Conservation (phyloP, 2,329 filamentous ascomycete species). For the Nemania abortiva region DNA sequence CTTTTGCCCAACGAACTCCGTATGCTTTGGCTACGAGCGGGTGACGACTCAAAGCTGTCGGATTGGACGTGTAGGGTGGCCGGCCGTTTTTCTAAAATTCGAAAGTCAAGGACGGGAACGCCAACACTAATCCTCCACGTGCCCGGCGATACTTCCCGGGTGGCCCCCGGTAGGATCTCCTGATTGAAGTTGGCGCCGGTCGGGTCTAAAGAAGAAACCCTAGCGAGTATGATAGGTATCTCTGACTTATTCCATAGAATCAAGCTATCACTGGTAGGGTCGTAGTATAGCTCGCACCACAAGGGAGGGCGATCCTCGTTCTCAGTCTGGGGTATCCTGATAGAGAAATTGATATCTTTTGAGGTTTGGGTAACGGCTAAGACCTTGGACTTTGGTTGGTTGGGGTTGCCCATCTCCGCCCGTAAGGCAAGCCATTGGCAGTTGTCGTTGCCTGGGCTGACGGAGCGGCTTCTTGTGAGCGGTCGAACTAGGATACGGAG, state of each 20-base stretch:
- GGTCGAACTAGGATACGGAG: slow-evolving; percentile 70
- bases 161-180: slow-evolving; percentile 59
- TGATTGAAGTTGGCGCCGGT: slow-evolving; percentile 58
- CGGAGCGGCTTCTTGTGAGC: slow-evolving; percentile 64
- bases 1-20: slow-evolving; percentile 65
- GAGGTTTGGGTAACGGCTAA: slow-evolving; percentile 71
- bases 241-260: slow-evolving; percentile 69
- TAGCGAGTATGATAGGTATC: slow-evolving; percentile 63
- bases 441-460: slow-evolving; percentile 68
- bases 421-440: slow-evolving; percentile 69
- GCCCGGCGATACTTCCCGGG: slow-evolving; percentile 64
- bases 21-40: slow-evolving; percentile 50
- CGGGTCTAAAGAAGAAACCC: slow-evolving; percentile 58
- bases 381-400: slow-evolving; percentile 67
- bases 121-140: slow-evolving; percentile 68
- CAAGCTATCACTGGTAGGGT: slow-evolving; percentile 69
- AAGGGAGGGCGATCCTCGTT: slow-evolving; percentile 61
- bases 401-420: slow-evolving; percentile 64
- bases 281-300: slow-evolving; percentile 72
- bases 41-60: slow-evolving; percentile 49
- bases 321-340: slow-evolving; percentile 64
- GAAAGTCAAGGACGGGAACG: slow-evolving; percentile 67
- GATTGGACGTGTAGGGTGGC: slow-evolving; percentile 55
- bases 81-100: slow-evolving; percentile 67
- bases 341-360: slow-evolving; percentile 70